Percentiles rank a stretch among this genome's conserved stretches.
These are phyloP conservation scores for Leccinum broughii DNA, from an alignment of 768 basidiomycete species.

Conservation along the genomic window DNA sequence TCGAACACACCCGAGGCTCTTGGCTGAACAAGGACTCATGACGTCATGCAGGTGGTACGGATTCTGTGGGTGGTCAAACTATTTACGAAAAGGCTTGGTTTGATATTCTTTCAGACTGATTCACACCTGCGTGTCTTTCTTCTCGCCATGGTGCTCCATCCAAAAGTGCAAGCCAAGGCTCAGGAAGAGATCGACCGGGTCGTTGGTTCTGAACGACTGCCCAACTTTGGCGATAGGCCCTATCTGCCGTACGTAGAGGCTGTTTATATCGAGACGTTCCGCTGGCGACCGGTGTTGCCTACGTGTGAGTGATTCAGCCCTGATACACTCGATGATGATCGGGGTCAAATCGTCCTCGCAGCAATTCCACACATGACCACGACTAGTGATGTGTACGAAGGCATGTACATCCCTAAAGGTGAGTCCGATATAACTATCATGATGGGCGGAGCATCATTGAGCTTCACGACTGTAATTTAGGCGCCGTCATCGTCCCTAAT, in stretches of 20 bases:
- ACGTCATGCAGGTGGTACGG: slow-evolving; percentile 22
- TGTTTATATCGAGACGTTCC: slow-evolving; percentile 31
- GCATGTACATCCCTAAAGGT: slow-evolving; percentile 34
- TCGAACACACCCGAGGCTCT: neutral
- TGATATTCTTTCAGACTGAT: slow-evolving; percentile 12
- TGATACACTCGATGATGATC: too few species aligned
- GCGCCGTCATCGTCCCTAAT: slow-evolving; percentile 22
- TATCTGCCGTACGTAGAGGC: slow-evolving; percentile 36
- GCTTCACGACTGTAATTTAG: slow-evolving; percentile 4
- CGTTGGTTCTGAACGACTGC: slow-evolving; percentile 33
- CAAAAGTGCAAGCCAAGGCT: slow-evolving; percentile 33
- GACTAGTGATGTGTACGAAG: slow-evolving; percentile 28
- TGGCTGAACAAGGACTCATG: neutral
- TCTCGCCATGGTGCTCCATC: slow-evolving; percentile 36
- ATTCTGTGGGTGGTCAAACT: slow-evolving; percentile 21
- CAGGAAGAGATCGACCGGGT: slow-evolving; percentile 34
- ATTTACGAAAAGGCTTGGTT: neutral
- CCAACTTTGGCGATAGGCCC: slow-evolving; percentile 27
- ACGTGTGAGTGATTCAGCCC: slow-evolving; percentile 19
- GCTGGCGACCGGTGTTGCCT: slow-evolving; percentile 34
- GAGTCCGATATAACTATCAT: neutral
- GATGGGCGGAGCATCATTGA: neutral
- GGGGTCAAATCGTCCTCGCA: neutral
- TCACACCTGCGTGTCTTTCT: slow-evolving; percentile 27
- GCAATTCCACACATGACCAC: slow-evolving; percentile 26